These are phyloP conservation scores for Globisporangium megalacanthum DNA, from an alignment of 352 stramenopile species.

Conservation along the genomic window DNA sequence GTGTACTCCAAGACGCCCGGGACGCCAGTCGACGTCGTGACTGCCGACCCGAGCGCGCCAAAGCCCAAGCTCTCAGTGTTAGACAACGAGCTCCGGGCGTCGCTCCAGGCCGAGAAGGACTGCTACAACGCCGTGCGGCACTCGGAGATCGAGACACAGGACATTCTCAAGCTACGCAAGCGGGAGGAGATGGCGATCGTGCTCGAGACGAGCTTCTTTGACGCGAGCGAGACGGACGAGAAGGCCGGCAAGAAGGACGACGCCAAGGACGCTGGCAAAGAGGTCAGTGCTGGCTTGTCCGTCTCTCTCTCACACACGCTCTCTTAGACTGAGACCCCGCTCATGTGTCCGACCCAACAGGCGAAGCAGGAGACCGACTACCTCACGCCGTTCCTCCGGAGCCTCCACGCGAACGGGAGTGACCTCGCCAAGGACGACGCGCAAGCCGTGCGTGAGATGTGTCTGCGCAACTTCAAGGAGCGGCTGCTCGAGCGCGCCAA, in stretches of 20 bases:
- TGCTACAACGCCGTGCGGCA: constrained; percentile 86
- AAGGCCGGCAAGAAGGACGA: constrained; percentile 62
- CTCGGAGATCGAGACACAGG: constrained; percentile 86
- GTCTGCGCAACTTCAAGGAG: constrained; percentile 91
- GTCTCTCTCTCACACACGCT: too few species aligned
- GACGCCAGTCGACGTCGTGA: constrained; percentile 62
- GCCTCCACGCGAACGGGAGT: constrained; percentile 36
- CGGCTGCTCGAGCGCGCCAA: constrained; percentile 90
- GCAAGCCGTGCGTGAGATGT: constrained; percentile 82
- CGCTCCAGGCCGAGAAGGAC: constrained; percentile 86
- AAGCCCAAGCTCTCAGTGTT: constrained; percentile 73
- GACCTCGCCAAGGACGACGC: constrained; percentile 84
- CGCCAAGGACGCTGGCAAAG: constrained; percentile 56
- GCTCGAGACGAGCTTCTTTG: constrained; percentile 86
- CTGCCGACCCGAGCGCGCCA: constrained; percentile 56
- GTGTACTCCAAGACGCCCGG: constrained; percentile 78
- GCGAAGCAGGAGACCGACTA: constrained; percentile 87
- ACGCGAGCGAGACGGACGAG: constrained; percentile 56
- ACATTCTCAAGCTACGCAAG: constrained; percentile 88
- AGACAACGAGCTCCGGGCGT: constrained; percentile 60
- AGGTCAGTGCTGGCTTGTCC: constrained; percentile 22
- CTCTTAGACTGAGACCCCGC: background rate
- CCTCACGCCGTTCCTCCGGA: constrained; percentile 91
- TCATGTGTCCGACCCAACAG: constrained; percentile 16
- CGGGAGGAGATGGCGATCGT: constrained; percentile 82